Base-by-base conservation (phyloP, 768 basidiomycete species). In the Crucibulum laeve region DNA sequence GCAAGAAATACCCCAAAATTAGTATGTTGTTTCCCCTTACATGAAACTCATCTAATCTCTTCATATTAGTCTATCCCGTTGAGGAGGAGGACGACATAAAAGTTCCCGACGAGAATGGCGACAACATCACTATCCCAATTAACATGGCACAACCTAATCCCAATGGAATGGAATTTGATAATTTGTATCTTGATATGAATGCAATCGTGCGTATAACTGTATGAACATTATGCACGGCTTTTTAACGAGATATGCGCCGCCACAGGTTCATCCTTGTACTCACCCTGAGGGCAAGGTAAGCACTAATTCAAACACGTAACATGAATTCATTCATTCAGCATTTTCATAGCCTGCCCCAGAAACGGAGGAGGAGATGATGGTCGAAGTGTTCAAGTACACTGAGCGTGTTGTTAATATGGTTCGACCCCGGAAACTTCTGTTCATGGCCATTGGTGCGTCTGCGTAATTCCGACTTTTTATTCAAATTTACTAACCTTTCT, bases 341-440 rank as follows among this genome's bases (percentile, higher is more conserved):
- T 17, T 24, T 34, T 34, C 37, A 28, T 53, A 94, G 86, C 93
- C 95, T 25, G 83, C 96, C 4, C 96, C 96, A 0, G 91, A 96
- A 64, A 97, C 93, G 2, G 96, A 99, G 61, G 91, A 93, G 58
- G 93, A 96, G 40, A 99, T 99, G 96, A 99, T 99, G 96, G 58
- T 91, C 4, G 96, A 97, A 63, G 76, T 99, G 24, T 98, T 99
- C 71, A 81, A 77, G 41, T 99, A 99, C 68, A 99, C 96, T 0
- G 92, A 98, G 58, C 79, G 96, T 33, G 87, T 99, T 19, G 93
- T 99, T 19, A 91, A 93, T 62, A 98, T 98, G 95, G 65, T 96
- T 43, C 75, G 96, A 49, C 96, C 96, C 0, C 80, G 96, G 44
- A 97, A 91, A 62, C 71, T 99, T 13, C 74, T 99, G 38, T 93